A percentile compares a stretch with the other conserved stretches of the same genome.
phyloP scores from a whole-genome alignment of 176 grass and related monocot species.

The Musa beccarii region DNA sequence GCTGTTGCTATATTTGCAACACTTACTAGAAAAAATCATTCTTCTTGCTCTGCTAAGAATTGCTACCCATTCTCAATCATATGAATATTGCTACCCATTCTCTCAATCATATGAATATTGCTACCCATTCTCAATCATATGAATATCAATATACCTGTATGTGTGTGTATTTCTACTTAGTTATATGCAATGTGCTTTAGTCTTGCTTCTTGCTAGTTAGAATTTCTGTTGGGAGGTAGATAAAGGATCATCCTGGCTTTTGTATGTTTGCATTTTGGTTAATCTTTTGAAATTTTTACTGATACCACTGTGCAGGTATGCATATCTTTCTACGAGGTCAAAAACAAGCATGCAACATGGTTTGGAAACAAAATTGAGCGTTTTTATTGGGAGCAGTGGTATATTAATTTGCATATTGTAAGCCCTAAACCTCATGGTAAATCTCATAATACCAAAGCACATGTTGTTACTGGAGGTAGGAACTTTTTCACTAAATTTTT shows the following conservation, averaged over 20 bases:
- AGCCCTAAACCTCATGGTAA: conserved; percentile 52
- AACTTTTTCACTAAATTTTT: background rate
- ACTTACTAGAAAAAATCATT: background rate
- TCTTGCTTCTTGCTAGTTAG: background rate
- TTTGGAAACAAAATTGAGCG: conserved; percentile 73
- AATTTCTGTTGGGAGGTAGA: background rate
- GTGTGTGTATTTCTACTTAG: too few relatives aligned
- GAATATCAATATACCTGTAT: too few relatives aligned
- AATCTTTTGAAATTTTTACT: conserved; percentile 15
- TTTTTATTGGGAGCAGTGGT: conserved; percentile 88
- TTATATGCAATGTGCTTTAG: background rate
- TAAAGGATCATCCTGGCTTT: background rate
- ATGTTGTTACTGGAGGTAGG: conserved; percentile 43
- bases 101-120: too few relatives aligned
- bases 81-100: too few relatives aligned
- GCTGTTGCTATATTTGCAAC: background rate
- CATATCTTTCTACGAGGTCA: conserved; percentile 77
- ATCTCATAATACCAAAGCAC: conserved; percentile 51
- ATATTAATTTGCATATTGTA: conserved; percentile 60
- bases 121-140: too few relatives aligned
- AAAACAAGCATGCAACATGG: conserved; percentile 72
- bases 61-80: too few relatives aligned
- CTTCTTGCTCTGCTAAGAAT: background rate
- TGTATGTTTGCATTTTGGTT: background rate
- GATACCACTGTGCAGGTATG: conserved; percentile 40